A percentile compares a stretch with the other conserved stretches of the same genome.
Evolutionary conservation across 306 rosid genomes (phyloP).

Genomic region (Quercus agrifolia): DNA sequence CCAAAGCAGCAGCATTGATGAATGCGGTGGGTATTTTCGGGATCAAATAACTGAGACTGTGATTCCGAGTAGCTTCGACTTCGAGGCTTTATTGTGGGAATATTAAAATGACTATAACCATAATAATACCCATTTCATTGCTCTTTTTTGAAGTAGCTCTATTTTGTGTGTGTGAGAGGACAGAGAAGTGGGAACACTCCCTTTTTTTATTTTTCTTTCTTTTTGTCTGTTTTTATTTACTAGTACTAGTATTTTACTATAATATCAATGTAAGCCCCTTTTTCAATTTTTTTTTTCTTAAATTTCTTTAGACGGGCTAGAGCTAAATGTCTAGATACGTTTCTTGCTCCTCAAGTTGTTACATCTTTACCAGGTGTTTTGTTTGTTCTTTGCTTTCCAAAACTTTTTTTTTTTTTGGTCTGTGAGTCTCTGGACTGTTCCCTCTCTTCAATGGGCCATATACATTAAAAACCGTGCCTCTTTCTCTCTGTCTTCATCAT

Average conservation of each 20-base stretch:
- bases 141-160: no score
- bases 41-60: constrained; percentile 43
- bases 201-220: neutral
- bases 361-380: neutral
- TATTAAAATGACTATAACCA: constrained; percentile 21
- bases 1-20: constrained; percentile 25
- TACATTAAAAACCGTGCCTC: neutral
- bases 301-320: constrained; percentile 11
- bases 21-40: constrained; percentile 24
- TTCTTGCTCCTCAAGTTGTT: constrained; percentile 30
- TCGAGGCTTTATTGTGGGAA: constrained; percentile 47
- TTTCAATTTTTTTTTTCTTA: neutral
- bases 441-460: neutral
- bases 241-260: neutral
- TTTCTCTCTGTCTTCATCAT: no score
- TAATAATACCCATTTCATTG: neutral
- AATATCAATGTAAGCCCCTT: neutral
- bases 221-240: neutral
- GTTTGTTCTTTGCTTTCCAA: neutral
- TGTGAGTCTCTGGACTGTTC: neutral
- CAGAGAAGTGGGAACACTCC: neutral
- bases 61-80: constrained; percentile 35
- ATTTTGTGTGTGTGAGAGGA: no score
- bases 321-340: constrained; percentile 10
- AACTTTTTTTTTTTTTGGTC: neutral